These are phyloP conservation scores for Colletotrichum chrysophilum DNA, from an alignment of 2,329 filamentous ascomycete genomes.

Conservation along the genomic window DNA sequence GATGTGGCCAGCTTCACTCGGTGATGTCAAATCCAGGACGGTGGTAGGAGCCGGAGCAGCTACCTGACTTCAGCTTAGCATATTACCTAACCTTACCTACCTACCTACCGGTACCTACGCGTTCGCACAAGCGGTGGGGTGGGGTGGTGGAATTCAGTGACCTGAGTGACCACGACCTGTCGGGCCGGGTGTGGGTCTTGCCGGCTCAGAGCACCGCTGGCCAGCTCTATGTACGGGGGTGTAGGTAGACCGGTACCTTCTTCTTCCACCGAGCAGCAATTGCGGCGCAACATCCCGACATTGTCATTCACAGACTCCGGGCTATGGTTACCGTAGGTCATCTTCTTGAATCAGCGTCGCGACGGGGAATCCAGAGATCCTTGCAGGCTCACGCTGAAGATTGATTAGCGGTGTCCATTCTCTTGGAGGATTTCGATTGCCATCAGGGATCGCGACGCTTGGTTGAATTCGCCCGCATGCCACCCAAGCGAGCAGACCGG, in stretches of 20 bases:
- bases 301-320: background rate
- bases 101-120: too few relatives aligned
- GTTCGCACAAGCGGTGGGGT: too few relatives aligned
- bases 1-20: background rate
- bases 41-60: background rate
- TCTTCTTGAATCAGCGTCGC: background rate
- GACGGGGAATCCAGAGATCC: background rate
- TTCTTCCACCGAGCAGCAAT: background rate
- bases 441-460: background rate
- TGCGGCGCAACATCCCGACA: background rate
- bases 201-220: background rate
- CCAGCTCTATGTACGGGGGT: background rate
- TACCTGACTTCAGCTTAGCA: background rate
- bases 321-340: background rate
- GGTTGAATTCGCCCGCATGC: background rate
- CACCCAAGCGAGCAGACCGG: background rate
- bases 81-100: background rate
- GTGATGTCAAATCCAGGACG: background rate
- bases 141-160: too few relatives aligned
- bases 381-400: background rate
- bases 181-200: background rate
- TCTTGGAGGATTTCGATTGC: background rate
- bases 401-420: background rate
- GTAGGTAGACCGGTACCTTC: background rate
- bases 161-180: background rate